phyloP scores from a whole-genome alignment of 192 early-diverging fungal genomes.

The Entophlyctis luteolus region DNA sequence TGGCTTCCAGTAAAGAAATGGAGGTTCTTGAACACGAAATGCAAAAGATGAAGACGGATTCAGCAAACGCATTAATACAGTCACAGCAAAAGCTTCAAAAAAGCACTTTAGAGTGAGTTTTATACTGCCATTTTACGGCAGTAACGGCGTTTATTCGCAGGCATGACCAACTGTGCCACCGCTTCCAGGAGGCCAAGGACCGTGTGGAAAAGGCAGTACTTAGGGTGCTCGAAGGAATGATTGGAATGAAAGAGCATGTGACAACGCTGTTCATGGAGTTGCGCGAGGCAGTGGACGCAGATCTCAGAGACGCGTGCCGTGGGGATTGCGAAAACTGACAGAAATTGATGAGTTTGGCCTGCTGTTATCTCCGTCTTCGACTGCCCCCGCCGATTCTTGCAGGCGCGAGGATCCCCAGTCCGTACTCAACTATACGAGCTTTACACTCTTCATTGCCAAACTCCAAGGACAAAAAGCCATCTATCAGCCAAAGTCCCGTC shows the following conservation, averaged over 20 bases:
- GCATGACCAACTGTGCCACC: constrained; percentile 32
- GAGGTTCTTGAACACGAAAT: constrained; percentile 40
- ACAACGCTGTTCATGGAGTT: constrained; percentile 34
- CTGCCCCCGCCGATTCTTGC: too few species aligned
- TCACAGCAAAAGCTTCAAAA: constrained; percentile 30
- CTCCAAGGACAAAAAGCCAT: too few species aligned
- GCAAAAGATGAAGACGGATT: constrained; percentile 36
- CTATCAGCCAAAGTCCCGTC: too few species aligned
- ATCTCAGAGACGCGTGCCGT: constrained; percentile 10
- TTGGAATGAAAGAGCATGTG: constrained; percentile 41
- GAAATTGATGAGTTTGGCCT: too few species aligned
- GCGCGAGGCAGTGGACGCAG: constrained; percentile 7
- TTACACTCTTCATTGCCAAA: too few species aligned
- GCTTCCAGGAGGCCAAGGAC: constrained; percentile 22
- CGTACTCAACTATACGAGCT: too few species aligned
- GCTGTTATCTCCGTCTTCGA: too few species aligned
- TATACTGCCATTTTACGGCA: neutral
- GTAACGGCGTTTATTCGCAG: constrained; percentile 4
- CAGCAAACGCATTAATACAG: constrained; percentile 11
- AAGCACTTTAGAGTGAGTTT: constrained; percentile 22
- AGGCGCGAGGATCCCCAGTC: too few species aligned
- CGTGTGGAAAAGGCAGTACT: constrained; percentile 30
- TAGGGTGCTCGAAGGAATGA: constrained; percentile 30
- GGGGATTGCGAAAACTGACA: too few species aligned
- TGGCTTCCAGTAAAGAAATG: constrained; percentile 31